Percentiles rank a stretch among this genome's conserved stretches.
Conservation (phyloP, 2,329 filamentous ascomycete species). For the Exophiala oligosperma region DNA sequence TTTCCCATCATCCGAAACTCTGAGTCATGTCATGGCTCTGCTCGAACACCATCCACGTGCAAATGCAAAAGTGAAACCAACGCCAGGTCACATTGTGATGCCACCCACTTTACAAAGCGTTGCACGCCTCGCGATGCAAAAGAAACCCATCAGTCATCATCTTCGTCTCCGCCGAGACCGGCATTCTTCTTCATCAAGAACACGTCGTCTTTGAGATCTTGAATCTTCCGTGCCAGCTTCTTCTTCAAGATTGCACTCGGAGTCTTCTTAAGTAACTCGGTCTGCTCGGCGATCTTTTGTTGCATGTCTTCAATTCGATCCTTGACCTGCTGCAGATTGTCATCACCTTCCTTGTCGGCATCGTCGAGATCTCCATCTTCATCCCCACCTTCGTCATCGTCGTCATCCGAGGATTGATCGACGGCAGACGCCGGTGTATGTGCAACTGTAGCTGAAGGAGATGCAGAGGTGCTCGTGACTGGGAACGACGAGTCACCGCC, state of each 20-base stretch:
- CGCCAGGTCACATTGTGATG: too few relatives aligned
- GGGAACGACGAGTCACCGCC: conserved; percentile 31
- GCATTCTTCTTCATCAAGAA: conserved; percentile 28
- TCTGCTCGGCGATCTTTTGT: conserved; percentile 45
- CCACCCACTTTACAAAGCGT: too few relatives aligned
- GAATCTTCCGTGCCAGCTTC: conserved; percentile 45
- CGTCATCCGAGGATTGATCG: conserved; percentile 30
- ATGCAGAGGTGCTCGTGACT: conserved; percentile 27
- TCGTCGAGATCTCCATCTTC: conserved; percentile 45
- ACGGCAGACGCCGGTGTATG: conserved; percentile 27
- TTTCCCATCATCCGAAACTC: too few relatives aligned
- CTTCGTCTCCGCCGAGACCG: conserved; percentile 26
- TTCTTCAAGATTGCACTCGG: conserved; percentile 33
- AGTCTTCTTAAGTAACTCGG: conserved; percentile 39
- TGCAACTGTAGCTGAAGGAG: conserved; percentile 30
- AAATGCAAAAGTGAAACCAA: too few relatives aligned
- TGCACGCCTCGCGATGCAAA: too few relatives aligned
- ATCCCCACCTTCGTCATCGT: conserved; percentile 36
- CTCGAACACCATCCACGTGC: too few relatives aligned
- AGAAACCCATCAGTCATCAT: conserved; percentile 17
- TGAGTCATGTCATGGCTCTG: too few relatives aligned
- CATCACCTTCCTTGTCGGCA: conserved; percentile 40
- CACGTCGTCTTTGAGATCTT: conserved; percentile 27
- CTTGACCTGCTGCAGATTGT: conserved; percentile 33
- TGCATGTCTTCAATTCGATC: conserved; percentile 48